Evolutionary conservation across 805 yeast genomes (phyloP), one percentile per base, ranked within the genome.

Genomic region (Schizosaccharomyces cryophilus): DNA sequence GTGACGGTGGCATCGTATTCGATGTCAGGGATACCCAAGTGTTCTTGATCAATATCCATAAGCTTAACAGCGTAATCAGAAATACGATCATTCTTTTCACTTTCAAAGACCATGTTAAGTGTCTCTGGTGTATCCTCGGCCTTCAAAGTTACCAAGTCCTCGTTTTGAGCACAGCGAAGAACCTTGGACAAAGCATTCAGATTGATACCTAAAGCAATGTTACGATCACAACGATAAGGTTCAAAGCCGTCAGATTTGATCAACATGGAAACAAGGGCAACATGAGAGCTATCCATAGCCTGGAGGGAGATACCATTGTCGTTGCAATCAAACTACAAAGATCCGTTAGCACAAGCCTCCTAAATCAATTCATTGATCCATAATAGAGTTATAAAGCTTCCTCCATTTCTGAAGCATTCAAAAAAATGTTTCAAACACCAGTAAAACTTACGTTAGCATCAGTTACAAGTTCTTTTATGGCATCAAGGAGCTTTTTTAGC

Each of bases 281-380:
- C 96, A 77, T 96, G 87, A 31, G 98, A 88, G 71, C 88, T 94
- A 73, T 93, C 98, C 66, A 93, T 93, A 31, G 98, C 97, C 76
- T 93, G 97, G 26, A 94, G 90, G 11, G 94, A 84, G 68, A 93
- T 84, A 66, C 98, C 98, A 64, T 82, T 80, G 72, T 86, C 93
- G n/a, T 94, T 81, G 75, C 96, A 93, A 76, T 88, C 93, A 78
- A 93, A 87, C 78, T 51, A 29, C 7, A 19, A 29, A 24, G 17
- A 45, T 9, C 11, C 13, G 40, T 35, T 35, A 35, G 38, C 38
- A 30, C 31, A 6, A 4, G 31, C 6, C 31, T 30, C 6, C 31
- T 30, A 30, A 30, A 6, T 30, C 6, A 6, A 30, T 30, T 30
- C 31, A 30, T 6, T 6, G 11, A 13, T 13, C 40, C 13, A 35